Evolutionary conservation across 1,284 basidiomycete species (phyloP).

Genomic region (Phlebopus sp.): DNA sequence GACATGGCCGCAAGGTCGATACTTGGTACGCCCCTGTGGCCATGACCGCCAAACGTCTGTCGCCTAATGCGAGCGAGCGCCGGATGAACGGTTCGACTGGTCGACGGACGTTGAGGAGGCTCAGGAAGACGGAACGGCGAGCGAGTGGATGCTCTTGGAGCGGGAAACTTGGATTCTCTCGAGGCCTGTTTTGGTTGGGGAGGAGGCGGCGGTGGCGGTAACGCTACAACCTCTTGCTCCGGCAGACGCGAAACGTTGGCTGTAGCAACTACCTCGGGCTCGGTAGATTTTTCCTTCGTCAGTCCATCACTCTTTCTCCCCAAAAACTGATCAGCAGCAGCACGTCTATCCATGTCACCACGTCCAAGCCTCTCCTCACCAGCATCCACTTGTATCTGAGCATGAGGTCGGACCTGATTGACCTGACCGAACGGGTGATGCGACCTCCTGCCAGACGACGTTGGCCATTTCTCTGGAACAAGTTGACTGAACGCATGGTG

Average conservation of each 20-base stretch:
- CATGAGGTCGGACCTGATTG: not conserved
- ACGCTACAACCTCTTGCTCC: constrained; percentile 5
- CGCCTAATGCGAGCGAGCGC: constrained; percentile 13
- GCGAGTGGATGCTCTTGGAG: constrained; percentile 19
- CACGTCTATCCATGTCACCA: not conserved
- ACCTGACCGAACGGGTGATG: not conserved
- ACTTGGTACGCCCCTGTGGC: constrained; percentile 14
- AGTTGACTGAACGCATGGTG: constrained; percentile 27
- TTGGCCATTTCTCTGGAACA: not conserved
- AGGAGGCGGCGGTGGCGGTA: not conserved
- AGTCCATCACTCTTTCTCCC: not conserved
- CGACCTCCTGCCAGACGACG: not conserved
- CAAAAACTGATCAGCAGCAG: constrained; percentile 3
- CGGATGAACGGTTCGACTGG: constrained; percentile 1
- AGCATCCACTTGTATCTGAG: not conserved
- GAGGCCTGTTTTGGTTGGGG: not conserved
- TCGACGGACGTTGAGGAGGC: not conserved
- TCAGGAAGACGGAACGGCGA: constrained; percentile 21
- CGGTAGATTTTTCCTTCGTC: not conserved
- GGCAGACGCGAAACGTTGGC: not conserved
- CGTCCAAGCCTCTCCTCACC: not conserved
- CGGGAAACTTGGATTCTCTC: constrained; percentile 12
- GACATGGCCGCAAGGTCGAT: constrained; percentile 22
- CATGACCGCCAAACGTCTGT: constrained; percentile 12
- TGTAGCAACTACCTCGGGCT: not conserved